Evolutionary conservation across 2,329 filamentous ascomycete genomes (phyloP), one percentile per base, ranked within the genome.

Genomic region (Verticillium albo-atrum): DNA sequence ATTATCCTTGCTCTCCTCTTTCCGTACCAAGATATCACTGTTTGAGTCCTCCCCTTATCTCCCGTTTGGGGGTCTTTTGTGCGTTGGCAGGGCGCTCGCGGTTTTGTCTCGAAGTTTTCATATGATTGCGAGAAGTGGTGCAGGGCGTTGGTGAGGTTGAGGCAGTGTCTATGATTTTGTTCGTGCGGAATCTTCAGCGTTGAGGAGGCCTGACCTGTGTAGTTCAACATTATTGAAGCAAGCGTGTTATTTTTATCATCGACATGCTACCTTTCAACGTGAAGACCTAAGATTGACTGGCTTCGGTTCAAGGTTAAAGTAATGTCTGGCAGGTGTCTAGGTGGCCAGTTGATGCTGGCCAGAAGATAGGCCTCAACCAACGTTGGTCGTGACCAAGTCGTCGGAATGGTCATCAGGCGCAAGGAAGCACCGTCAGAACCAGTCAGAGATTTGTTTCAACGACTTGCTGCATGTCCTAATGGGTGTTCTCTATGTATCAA

Each of bases 11-110:
- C n/a, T 58, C 30, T 20, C 28, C 55, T 50, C 55, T 30, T 54
- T 50, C 56, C 56, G 56, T 54, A 58, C 34, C 56, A 58, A 58
- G 56, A 58, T 54, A 58, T 58, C 56, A 28, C 25, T 52, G 55
- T 57, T 51, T n/a, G 25, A 27, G n/a, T 23, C 42, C 42, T 34
- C 35, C 55, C 10, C 26, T 15, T 52, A 34, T n/a, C 37, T 50
- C n/a, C 30, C 30, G 15, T 26, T 47, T 23, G 26, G 54, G 17
- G 26, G 47, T 37, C 9, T 9, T 42, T 25, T 47, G 9, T n/a
- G 25, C 23, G 15, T 34, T 26, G 52, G 26, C 52, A 28, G 14
- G 27, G 9, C 20, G 42, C 25, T 6, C n/a, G 4, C 17, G 9
- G 5, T 47, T 47, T 12, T 23, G 5, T 47, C 42, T 4, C n/a